Conservation (phyloP, 2,329 filamentous ascomycete genomes). For the Fusarium ambrosium region DNA sequence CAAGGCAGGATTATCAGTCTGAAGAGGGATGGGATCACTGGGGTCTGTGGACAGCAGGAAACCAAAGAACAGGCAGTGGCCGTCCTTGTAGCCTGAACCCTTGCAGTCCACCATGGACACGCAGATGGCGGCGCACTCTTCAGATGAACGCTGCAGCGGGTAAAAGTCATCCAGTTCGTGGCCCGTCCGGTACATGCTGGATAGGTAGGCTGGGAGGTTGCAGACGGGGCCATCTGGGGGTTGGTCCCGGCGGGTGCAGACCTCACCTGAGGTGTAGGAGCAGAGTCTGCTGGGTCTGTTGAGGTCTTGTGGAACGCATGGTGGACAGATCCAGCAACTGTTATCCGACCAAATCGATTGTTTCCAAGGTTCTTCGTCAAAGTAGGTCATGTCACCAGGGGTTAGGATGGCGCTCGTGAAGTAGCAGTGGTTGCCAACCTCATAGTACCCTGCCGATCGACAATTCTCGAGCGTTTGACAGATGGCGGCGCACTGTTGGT, state of each 20-base stretch:
- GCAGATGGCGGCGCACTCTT: constrained; percentile 20
- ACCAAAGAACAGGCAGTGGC: neutral
- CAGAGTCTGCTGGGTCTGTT: neutral
- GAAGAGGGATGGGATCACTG: neutral
- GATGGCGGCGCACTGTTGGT: constrained; percentile 22
- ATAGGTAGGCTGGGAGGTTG: constrained; percentile 7
- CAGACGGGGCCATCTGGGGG: neutral
- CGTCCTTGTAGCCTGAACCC: constrained; percentile 14
- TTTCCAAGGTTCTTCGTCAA: neutral
- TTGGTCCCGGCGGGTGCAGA: neutral
- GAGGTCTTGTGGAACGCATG: neutral
- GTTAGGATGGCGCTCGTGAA: constrained; percentile 6
- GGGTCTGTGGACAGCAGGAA: neutral
- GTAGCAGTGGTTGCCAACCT: constrained; percentile 19
- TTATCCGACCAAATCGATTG: constrained; percentile 15
- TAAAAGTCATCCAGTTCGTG: neutral
- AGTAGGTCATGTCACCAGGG: neutral
- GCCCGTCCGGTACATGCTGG: neutral
- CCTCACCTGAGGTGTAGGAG: constrained; percentile 1
- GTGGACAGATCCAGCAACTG: constrained; percentile 15
- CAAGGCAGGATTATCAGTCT: neutral
- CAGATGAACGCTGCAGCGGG: too few relatives aligned
- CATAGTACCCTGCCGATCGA: constrained; percentile 9
- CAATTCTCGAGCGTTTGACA: constrained; percentile 14
- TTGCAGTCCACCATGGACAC: neutral